phyloP scores from a whole-genome alignment of 2,329 filamentous ascomycete genomes.

The Alternaria tenuissima region DNA sequence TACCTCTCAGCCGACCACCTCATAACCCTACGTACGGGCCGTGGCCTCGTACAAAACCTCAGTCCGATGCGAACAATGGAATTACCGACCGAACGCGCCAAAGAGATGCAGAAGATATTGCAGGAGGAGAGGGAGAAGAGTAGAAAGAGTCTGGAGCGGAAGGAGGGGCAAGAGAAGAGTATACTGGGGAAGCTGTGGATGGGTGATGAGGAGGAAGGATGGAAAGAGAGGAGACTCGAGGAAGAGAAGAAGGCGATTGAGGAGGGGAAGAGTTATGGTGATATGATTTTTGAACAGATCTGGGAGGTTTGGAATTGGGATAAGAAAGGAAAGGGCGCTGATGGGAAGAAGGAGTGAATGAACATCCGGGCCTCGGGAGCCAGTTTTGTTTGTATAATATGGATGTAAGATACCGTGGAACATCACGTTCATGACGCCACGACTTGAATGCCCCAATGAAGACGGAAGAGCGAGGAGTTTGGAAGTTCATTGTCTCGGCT shows the following conservation, averaged over 20 bases:
- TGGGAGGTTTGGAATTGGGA: constrained; percentile 59
- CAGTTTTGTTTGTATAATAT: neutral
- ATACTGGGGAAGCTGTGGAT: constrained; percentile 50
- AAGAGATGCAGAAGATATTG: constrained; percentile 44
- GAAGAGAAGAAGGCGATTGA: constrained; percentile 55
- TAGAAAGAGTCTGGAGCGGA: constrained; percentile 38
- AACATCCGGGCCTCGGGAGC: too few species aligned
- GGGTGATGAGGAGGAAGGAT: constrained; percentile 54
- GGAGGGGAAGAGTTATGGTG: constrained; percentile 53
- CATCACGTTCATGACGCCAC: neutral
- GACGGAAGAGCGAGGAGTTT: neutral
- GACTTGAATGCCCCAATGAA: neutral
- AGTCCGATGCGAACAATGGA: constrained; percentile 20
- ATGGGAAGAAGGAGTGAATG: constrained; percentile 24
- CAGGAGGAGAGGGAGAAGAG: constrained; percentile 51
- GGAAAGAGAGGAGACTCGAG: constrained; percentile 55
- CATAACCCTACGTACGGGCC: constrained; percentile 51
- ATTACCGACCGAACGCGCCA: constrained; percentile 50
- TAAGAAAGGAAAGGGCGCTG: constrained; percentile 36
- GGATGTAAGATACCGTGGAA: constrained; percentile 4
- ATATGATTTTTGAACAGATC: constrained; percentile 57
- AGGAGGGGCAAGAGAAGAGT: constrained; percentile 31
- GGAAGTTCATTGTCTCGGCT: neutral
- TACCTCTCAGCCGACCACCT: constrained; percentile 61
- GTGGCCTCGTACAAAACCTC: constrained; percentile 48